Evolutionary conservation across 441 rosid genomes (phyloP).

Genomic region (Kokia cookei): DNA sequence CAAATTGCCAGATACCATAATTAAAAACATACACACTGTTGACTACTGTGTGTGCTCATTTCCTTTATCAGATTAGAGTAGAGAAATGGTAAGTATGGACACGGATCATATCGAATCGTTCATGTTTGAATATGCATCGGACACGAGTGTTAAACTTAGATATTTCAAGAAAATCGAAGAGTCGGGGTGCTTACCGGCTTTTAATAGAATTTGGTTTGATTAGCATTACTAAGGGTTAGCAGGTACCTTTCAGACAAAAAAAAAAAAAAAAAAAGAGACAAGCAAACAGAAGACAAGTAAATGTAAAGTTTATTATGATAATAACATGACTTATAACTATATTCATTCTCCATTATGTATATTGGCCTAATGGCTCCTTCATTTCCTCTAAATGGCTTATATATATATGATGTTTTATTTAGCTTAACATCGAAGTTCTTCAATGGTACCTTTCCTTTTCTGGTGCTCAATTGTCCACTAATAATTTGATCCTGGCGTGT

Average conservation of each 20-base stretch:
- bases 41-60: too few species aligned
- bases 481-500: slow-evolving; percentile 45
- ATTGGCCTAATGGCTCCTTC: not conserved
- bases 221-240: not conserved
- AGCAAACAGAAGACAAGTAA: slow-evolving; percentile 1
- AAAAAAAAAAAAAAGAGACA: not conserved
- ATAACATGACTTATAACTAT: slow-evolving; percentile 6
- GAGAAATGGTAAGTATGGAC: too few species aligned
- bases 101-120: too few species aligned
- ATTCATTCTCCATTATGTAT: slow-evolving; percentile 4
- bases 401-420: not conserved
- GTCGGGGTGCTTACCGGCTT: too few species aligned
- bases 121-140: too few species aligned
- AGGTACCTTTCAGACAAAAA: not conserved
- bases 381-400: not conserved
- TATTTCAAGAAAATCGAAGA: too few species aligned
- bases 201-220: too few species aligned
- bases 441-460: not conserved
- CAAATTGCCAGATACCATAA: not conserved
- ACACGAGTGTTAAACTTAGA: too few species aligned
- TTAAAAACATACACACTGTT: not conserved
- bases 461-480: slow-evolving; percentile 5
- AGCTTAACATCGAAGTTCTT: not conserved
- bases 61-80: too few species aligned
- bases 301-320: not conserved